Evolutionary conservation across 179 eudicot genomes (phyloP).

Genomic region (Sideroxylon spinosum): DNA sequence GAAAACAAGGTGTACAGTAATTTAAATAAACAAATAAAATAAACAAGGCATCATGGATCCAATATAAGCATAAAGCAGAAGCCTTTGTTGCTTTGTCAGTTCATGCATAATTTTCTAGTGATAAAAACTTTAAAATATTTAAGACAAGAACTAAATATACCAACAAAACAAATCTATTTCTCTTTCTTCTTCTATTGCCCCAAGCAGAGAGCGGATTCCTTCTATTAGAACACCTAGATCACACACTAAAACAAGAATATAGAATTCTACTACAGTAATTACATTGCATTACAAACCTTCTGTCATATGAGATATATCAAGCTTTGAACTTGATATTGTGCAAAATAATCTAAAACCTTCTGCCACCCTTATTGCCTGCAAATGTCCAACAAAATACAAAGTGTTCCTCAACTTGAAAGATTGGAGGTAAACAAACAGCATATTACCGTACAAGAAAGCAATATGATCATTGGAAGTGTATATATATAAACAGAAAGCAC

Average conservation of each 20-base stretch:
- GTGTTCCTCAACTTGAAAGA: background rate
- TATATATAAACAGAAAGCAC: background rate
- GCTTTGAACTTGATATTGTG: constrained; percentile 74
- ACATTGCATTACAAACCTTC: constrained; percentile 52
- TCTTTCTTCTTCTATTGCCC: background rate
- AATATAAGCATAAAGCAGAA: background rate
- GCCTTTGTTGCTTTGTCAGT: background rate
- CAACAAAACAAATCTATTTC: background rate
- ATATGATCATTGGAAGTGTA: no score
- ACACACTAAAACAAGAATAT: background rate
- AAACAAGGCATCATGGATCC: background rate
- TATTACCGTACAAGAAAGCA: background rate
- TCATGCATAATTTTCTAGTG: background rate
- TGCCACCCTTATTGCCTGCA: constrained; percentile 80
- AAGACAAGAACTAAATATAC: background rate
- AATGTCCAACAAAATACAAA: background rate
- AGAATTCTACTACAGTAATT: background rate
- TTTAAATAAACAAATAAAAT: background rate
- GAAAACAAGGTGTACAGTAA: background rate
- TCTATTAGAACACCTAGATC: background rate
- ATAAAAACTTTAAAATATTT: background rate
- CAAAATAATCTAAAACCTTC: constrained; percentile 78
- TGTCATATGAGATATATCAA: constrained; percentile 34
- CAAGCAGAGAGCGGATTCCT: background rate
- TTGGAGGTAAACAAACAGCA: constrained; percentile 2